phyloP scores from a whole-genome alignment of 2,329 filamentous ascomycete species.

The Fusarium begoniae region DNA sequence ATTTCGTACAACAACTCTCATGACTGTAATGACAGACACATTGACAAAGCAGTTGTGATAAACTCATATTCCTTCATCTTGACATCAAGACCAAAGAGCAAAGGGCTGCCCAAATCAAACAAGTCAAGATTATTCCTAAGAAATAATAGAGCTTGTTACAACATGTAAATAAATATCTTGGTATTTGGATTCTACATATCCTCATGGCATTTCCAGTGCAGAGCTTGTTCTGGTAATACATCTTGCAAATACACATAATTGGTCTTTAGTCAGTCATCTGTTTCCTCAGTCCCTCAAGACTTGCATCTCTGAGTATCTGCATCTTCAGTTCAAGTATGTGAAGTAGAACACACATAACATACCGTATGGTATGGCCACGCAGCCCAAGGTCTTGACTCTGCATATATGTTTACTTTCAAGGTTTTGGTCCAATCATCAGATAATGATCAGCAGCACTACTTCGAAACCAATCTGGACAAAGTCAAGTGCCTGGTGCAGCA shows the following conservation, averaged over 20 bases:
- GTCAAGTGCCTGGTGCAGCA: slow-evolving; percentile 1
- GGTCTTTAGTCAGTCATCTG: neutral
- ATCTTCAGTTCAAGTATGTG: neutral
- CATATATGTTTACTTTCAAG: neutral
- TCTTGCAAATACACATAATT: neutral
- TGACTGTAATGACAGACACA: too few species aligned
- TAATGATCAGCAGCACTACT: neutral
- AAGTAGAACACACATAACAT: neutral
- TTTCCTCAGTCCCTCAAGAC: neutral
- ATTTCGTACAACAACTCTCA: too few species aligned
- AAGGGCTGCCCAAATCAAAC: neutral
- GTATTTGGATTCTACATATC: neutral
- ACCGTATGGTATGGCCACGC: neutral
- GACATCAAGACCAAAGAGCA: neutral
- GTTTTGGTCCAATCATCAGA: neutral
- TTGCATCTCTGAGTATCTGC: neutral
- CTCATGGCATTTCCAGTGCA: too few species aligned
- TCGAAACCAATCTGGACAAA: neutral
- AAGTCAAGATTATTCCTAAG: neutral
- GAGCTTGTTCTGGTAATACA: neutral
- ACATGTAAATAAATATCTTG: too few species aligned
- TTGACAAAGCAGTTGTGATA: neutral
- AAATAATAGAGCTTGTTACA: neutral
- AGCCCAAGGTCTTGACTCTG: neutral
- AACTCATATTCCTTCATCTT: neutral